Conservation (phyloP, 352 stramenopile genomes). For the Phytophthora citrophthora region DNA sequence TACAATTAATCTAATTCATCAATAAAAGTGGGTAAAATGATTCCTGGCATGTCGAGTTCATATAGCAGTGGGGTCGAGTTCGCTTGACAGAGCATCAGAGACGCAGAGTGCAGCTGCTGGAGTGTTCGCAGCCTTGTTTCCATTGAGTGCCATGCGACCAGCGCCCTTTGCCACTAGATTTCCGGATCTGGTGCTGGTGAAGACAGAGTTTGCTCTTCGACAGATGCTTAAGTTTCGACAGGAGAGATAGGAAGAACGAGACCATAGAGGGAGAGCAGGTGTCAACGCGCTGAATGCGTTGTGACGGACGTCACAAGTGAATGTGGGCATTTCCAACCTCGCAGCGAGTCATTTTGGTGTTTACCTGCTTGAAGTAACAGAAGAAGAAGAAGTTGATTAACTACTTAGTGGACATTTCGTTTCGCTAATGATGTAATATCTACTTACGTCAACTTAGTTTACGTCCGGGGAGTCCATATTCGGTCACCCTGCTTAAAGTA, state of each 20-base stretch:
- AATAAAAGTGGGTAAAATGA: constrained; percentile 28
- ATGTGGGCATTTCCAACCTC: constrained; percentile 28
- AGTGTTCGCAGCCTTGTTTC: constrained; percentile 42
- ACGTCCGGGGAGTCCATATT: too few relatives aligned
- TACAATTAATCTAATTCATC: constrained; percentile 17
- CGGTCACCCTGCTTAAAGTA: constrained; percentile 55
- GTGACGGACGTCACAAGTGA: constrained; percentile 11
- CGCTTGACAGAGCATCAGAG: constrained; percentile 21
- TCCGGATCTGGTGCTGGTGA: constrained; percentile 68
- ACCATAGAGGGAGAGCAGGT: constrained; percentile 39
- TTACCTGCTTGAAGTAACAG: constrained; percentile 60
- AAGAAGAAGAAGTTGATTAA: too few relatives aligned
- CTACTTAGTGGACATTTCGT: too few relatives aligned
- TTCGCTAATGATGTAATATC: too few relatives aligned
- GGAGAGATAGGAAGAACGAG: constrained; percentile 52
- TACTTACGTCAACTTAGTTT: too few relatives aligned
- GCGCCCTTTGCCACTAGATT: constrained; percentile 51
- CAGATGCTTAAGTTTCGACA: constrained; percentile 63
- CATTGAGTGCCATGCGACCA: constrained; percentile 39
- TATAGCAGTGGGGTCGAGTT: constrained; percentile 37
- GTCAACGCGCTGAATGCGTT: constrained; percentile 12
- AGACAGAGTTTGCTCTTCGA: constrained; percentile 66
- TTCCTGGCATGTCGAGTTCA: constrained; percentile 46
- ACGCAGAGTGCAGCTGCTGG: constrained; percentile 24
- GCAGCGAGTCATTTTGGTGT: constrained; percentile 65